Evolutionary conservation across 169 alveolate genomes (phyloP).

Genomic region (Eimeria sp.): DNA sequence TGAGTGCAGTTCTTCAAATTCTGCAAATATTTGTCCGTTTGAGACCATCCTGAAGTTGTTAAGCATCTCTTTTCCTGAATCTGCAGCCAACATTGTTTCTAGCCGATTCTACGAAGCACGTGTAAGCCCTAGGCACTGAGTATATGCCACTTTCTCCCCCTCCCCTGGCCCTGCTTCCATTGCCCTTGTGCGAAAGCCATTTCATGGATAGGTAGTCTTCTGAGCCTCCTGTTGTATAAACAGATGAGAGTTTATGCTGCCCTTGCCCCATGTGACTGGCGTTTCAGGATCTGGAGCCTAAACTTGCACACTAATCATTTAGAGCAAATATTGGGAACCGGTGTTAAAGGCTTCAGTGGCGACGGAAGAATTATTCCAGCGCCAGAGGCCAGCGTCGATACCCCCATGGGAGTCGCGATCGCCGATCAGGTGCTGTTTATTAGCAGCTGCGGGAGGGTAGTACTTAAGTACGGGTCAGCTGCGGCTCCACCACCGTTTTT

Average conservation of each 20-base stretch:
- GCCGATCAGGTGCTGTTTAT: conserved; percentile 43
- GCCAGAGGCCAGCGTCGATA: background rate
- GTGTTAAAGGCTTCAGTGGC: conserved; percentile 14
- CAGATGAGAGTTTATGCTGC: background rate
- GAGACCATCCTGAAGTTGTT: background rate
- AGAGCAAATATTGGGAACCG: conserved; percentile 39
- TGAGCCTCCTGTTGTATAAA: background rate
- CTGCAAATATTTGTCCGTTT: background rate
- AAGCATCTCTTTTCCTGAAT: background rate
- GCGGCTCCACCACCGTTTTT: no score
- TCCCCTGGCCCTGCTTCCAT: background rate
- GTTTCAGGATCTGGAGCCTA: conserved; percentile 21
- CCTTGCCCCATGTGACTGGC: background rate
- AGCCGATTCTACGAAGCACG: conserved; percentile 14
- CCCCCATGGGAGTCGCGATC: conserved; percentile 11
- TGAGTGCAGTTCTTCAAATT: background rate
- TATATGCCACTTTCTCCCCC: background rate
- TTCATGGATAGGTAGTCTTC: background rate
- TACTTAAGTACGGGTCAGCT: background rate
- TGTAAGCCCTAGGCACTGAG: background rate
- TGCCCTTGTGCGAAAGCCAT: background rate
- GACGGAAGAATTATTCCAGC: conserved; percentile 65
- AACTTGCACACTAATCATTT: background rate
- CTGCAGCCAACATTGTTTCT: conserved; percentile 47
- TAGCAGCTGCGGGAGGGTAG: background rate